phyloP scores from a whole-genome alignment of 768 basidiomycete species.

The Dioszegia aurantiaca region DNA sequence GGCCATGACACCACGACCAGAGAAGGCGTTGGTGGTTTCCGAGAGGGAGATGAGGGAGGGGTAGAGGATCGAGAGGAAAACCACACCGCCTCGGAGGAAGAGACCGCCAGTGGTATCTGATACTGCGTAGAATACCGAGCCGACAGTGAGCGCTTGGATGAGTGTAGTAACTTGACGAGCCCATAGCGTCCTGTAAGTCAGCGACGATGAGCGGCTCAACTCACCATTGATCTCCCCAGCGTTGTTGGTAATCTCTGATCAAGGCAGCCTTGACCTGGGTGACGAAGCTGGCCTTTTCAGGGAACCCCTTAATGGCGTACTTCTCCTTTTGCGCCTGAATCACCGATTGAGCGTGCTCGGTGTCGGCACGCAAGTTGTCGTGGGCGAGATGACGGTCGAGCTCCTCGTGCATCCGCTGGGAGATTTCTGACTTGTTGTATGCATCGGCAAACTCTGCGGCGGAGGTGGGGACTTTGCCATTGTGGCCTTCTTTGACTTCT shows the following conservation, averaged over 20 bases:
- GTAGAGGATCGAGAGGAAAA: constrained; percentile 65
- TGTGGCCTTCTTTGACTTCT: constrained; percentile 21
- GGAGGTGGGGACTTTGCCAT: constrained; percentile 38
- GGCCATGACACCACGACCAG: constrained; percentile 45
- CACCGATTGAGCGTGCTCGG: constrained; percentile 21
- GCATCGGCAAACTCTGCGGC: constrained; percentile 37
- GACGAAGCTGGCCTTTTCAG: constrained; percentile 33
- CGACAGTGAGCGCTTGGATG: constrained; percentile 59
- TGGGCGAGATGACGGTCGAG: constrained; percentile 33
- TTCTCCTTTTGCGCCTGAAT: constrained; percentile 36
- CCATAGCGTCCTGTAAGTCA: constrained; percentile 30
- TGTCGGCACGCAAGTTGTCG: constrained; percentile 21
- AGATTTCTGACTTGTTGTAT: constrained; percentile 31
- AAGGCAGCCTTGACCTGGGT: constrained; percentile 39
- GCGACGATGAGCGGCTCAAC: background rate
- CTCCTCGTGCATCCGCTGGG: constrained; percentile 37
- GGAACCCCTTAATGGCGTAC: constrained; percentile 26
- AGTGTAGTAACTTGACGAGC: constrained; percentile 45
- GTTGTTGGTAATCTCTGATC: constrained; percentile 38
- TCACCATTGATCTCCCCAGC: constrained; percentile 46
- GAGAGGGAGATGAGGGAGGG: constrained; percentile 34
- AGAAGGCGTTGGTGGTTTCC: constrained; percentile 48
- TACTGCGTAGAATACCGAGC: constrained; percentile 65
- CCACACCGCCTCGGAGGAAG: constrained; percentile 73
- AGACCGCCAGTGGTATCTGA: constrained; percentile 61